A percentile compares a stretch with the other conserved stretches of the same genome.
Conservation (phyloP, 225 moss, liverwort and hornwort species). For the Thuidium tamariscinum region DNA sequence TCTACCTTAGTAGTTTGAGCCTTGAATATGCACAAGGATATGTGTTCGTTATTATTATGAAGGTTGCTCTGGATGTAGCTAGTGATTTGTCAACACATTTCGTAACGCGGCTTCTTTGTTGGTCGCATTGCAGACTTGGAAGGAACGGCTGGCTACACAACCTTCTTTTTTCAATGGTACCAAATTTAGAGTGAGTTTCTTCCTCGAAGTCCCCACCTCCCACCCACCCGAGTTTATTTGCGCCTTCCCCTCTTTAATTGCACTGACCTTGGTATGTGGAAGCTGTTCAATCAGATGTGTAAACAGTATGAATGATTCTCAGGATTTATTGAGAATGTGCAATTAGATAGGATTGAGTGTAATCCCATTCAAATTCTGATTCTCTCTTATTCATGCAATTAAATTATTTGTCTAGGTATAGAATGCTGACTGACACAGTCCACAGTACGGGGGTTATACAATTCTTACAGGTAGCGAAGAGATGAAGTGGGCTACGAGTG, state of each 20-base stretch:
- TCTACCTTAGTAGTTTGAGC: not conserved
- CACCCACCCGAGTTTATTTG: not conserved
- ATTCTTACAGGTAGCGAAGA: conserved; percentile 33
- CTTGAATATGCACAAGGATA: not conserved
- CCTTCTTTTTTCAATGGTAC: conserved; percentile 67
- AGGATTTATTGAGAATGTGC: not conserved
- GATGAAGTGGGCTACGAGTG: conserved; percentile 30
- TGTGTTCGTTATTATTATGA: not conserved
- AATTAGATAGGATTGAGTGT: not conserved
- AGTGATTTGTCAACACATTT: not conserved
- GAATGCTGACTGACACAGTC: conserved; percentile 4
- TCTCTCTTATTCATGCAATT: not conserved
- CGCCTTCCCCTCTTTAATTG: not conserved
- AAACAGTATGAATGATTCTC: not conserved
- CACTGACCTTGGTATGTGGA: not conserved
- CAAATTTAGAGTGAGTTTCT: conserved; percentile 78
- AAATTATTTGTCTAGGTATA: not conserved
- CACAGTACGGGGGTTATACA: conserved; percentile 66
- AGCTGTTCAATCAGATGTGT: not conserved
- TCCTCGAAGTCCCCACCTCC: not conserved
- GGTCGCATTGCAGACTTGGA: conserved; percentile 43
- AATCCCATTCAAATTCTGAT: not conserved
- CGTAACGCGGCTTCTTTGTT: not conserved
- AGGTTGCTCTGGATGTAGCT: not conserved
- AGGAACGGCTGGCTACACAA: conserved; percentile 51